Conservation (phyloP, 2,329 filamentous ascomycete genomes). For the Aspergillus thermomutatus region DNA sequence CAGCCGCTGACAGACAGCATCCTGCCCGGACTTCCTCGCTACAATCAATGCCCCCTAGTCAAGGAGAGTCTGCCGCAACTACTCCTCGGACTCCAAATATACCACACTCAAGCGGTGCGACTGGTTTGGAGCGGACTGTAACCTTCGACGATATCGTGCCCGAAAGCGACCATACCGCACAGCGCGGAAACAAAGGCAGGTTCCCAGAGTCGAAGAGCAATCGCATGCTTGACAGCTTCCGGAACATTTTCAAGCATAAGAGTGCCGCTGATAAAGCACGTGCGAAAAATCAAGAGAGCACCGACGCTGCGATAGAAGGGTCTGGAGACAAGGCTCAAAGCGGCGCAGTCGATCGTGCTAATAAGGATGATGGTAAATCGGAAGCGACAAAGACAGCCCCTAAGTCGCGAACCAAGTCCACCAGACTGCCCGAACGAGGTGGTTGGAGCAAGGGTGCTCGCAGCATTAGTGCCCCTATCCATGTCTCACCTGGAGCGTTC, state of each 20-base stretch:
- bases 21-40: slow-evolving; percentile 14
- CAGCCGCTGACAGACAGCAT: slow-evolving; percentile 1
- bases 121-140: background rate
- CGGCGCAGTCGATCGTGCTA: background rate
- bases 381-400: slow-evolving; percentile 2
- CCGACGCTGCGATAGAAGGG: background rate
- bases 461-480: slow-evolving; percentile 5
- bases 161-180: background rate
- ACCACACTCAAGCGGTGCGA: background rate
- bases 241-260: slow-evolving; percentile 18
- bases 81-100: background rate
- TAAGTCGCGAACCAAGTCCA: slow-evolving; percentile 5
- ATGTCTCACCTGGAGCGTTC: background rate
- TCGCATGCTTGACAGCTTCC: slow-evolving; percentile 16
- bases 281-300: slow-evolving; percentile 1
- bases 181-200: background rate
- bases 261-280: slow-evolving; percentile 6
- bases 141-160: slow-evolving; percentile 10
- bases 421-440: slow-evolving; percentile 5
- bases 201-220: slow-evolving; percentile 12
- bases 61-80: background rate
- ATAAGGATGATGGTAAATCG: background rate
- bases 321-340: slow-evolving; percentile 1
- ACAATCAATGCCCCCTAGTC: slow-evolving; percentile 4
- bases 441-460: slow-evolving; percentile 12